A percentile compares a stretch with the other conserved stretches of the same genome.
Conservation (phyloP, 2,329 filamentous ascomycete genomes). For the Trichoderma sp. region DNA sequence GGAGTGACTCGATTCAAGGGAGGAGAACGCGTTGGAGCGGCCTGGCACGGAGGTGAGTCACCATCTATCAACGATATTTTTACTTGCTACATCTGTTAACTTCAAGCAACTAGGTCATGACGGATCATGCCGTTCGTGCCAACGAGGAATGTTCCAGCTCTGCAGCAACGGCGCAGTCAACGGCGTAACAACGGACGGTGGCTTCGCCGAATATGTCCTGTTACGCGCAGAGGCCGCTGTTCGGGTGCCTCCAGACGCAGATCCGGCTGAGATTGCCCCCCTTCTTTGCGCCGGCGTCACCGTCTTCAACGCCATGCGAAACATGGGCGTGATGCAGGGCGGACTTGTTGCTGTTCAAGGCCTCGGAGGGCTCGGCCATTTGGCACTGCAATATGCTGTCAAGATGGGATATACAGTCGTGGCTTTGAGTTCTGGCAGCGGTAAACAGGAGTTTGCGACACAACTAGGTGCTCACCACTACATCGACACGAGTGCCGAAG, state of each 20-base stretch:
- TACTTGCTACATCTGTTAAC: too few relatives aligned
- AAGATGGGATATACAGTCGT: constrained; percentile 76
- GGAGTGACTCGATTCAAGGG: constrained; percentile 58
- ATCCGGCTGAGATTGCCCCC: constrained; percentile 57
- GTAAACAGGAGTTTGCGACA: constrained; percentile 67
- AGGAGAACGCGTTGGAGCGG: constrained; percentile 63
- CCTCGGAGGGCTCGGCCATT: constrained; percentile 73
- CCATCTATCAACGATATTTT: too few relatives aligned
- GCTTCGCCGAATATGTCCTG: constrained; percentile 65
- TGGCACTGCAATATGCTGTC: constrained; percentile 73
- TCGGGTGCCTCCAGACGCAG: constrained; percentile 53
- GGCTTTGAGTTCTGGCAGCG: constrained; percentile 64
- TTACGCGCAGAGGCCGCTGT: constrained; percentile 63
- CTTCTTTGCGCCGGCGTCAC: constrained; percentile 68
- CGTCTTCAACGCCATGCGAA: constrained; percentile 62
- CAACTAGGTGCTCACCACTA: constrained; percentile 48
- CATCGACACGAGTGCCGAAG: constrained; percentile 53
- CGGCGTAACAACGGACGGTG: constrained; percentile 66
- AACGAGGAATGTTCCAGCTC: constrained; percentile 65
- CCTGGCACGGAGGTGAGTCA: constrained; percentile 41
- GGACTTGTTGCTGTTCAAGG: constrained; percentile 64
- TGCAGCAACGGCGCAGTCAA: constrained; percentile 66
- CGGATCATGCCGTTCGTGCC: constrained; percentile 62
- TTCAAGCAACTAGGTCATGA: constrained; percentile 49
- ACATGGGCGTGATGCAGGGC: constrained; percentile 54